Conservation (phyloP, 108 stramenopile species). For the Pinguiococcus pyrenoidosus region DNA sequence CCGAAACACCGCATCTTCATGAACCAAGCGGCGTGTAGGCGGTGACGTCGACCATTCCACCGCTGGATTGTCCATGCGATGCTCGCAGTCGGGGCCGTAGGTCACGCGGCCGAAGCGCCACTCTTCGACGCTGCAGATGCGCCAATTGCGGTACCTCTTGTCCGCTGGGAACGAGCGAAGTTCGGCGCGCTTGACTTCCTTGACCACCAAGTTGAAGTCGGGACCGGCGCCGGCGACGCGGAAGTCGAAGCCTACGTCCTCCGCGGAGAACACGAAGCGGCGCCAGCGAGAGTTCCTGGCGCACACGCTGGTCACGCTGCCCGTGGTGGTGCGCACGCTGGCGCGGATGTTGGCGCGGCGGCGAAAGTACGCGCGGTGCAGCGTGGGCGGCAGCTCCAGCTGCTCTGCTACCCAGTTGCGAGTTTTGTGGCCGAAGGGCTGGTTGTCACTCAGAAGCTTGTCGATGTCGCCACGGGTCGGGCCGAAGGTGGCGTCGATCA, state of each 20-base stretch:
- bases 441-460: no score
- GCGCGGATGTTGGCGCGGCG: slow-evolving; percentile 20
- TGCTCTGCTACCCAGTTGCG: slow-evolving; percentile 10
- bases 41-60: neutral
- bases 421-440: neutral
- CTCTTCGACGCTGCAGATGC: slow-evolving; percentile 1
- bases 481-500: slow-evolving; percentile 53
- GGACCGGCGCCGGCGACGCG: neutral
- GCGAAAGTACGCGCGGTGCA: slow-evolving; percentile 30
- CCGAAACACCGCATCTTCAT: no score
- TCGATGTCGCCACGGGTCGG: slow-evolving; percentile 16
- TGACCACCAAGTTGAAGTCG: neutral
- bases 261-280: neutral
- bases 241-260: neutral
- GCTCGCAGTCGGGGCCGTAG: neutral
- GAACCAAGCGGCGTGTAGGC: neutral
- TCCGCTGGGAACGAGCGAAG: neutral
- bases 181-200: neutral
- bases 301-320: no score
- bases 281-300: neutral
- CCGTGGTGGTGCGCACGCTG: no score
- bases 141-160: no score
- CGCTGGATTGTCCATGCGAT: neutral
- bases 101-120: neutral
- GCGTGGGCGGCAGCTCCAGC: neutral